phyloP scores from a whole-genome alignment of 352 stramenopile genomes.

The Phytopythium helicoides region DNA sequence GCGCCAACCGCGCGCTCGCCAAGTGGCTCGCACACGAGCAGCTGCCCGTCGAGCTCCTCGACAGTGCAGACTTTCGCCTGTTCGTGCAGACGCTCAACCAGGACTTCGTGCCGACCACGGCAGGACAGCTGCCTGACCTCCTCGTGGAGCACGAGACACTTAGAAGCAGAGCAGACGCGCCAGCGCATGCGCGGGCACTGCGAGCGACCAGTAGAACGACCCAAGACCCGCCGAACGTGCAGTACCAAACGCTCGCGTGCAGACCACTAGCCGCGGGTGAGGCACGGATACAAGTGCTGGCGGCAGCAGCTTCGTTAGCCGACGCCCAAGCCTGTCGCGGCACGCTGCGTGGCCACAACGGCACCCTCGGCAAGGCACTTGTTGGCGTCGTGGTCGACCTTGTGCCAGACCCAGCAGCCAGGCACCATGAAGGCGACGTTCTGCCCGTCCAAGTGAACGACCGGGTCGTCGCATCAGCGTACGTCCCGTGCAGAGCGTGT shows the following conservation, averaged over 20 bases:
- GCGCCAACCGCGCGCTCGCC: slow-evolving; percentile 32
- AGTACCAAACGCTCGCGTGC: slow-evolving; percentile 25
- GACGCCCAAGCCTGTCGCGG: slow-evolving; percentile 34
- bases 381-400: slow-evolving; percentile 34
- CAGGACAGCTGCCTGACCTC: slow-evolving; percentile 18
- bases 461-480: slow-evolving; percentile 32
- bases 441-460: slow-evolving; percentile 18
- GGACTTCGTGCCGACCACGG: slow-evolving; percentile 24
- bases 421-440: neutral
- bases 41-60: slow-evolving; percentile 36
- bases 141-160: neutral
- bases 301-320: slow-evolving; percentile 27
- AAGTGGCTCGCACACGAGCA: slow-evolving; percentile 45
- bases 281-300: slow-evolving; percentile 32
- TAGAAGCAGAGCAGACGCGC: neutral
- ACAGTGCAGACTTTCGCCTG: slow-evolving; percentile 30
- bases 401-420: neutral
- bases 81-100: slow-evolving; percentile 38
- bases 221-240: slow-evolving; percentile 28
- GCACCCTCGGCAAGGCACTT: slow-evolving; percentile 38
- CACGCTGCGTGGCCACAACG: slow-evolving; percentile 28
- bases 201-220: slow-evolving; percentile 29
- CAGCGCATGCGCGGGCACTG: slow-evolving; percentile 16
- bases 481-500: slow-evolving; percentile 5
- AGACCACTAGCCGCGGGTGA: slow-evolving; percentile 15